Base-by-base conservation (phyloP, 1,139 yeast genomes). In the Zhuliangozyma parablackwelliae region DNA sequence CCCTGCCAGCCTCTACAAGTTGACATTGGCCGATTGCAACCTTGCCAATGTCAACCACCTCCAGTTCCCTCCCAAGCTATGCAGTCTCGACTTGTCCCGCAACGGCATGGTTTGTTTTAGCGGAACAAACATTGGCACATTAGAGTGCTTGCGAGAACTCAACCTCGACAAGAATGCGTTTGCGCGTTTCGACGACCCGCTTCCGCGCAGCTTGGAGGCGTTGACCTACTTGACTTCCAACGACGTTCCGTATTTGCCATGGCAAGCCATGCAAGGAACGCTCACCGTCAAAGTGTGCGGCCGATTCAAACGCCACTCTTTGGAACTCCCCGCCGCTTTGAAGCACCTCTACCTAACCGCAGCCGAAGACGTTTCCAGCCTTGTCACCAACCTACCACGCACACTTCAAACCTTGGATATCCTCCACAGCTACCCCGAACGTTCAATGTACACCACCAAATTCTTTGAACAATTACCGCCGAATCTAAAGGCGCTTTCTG, bases 371-470 rank as follows among this genome's bases (percentile, higher is more conserved):
- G n/a, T n/a, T n/a, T n/a, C n/a, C n/a, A n/a, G n/a, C n/a, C n/a
- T n/a, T n/a, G n/a, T n/a, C n/a, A n/a, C 38, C 32, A 29, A 35
- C 39, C 6, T 41, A 39, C 24, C 42, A 40, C 36, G 32, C 34
- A 11, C 29, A 30, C 31, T 36, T 23, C 26, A 32, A n/a, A n/a
- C n/a, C n/a, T n/a, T n/a, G n/a, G n/a, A n/a, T n/a, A n/a, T n/a
- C n/a, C n/a, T 29, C 20, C 36, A 12, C 29, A 37, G 34, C 20
- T n/a, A n/a, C n/a, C n/a, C n/a, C n/a, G n/a, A n/a, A n/a, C n/a
- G n/a, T n/a, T n/a, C n/a, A n/a, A 28, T 16, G 28, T 35, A 34
- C 12, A 29, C 29, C 16, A 21, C n/a, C 7, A 31, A 31, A 10
- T 42, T 42, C 25, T 42, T 42, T 24, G 21, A 12, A 8, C 32